Conservation (phyloP, 495 filamentous ascomycete species). For the Trypethelium eluteriae region DNA sequence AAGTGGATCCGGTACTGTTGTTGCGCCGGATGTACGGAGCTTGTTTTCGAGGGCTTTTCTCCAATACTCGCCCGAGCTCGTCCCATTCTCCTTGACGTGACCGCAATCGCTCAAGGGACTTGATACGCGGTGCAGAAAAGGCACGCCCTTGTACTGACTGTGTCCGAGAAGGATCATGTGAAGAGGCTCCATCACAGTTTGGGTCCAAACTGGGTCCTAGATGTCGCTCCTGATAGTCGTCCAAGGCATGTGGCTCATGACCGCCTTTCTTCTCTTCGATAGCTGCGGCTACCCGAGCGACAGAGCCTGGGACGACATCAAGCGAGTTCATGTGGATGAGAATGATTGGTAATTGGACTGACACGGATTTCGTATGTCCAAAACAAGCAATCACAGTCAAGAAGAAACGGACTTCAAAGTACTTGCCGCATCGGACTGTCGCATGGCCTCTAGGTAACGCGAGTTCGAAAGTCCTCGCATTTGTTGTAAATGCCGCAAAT, state of each 20-base stretch:
- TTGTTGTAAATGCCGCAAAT: constrained; percentile 39
- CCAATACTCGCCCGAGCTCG: constrained; percentile 28
- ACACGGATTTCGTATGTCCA: constrained; percentile 42
- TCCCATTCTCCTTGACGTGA: constrained; percentile 29
- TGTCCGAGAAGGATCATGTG: constrained; percentile 22
- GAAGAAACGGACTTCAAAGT: constrained; percentile 49
- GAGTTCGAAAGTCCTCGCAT: constrained; percentile 47
- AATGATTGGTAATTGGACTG: constrained; percentile 48
- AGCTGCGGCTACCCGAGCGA: constrained; percentile 49
- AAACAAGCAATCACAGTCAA: constrained; percentile 42
- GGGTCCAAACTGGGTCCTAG: constrained; percentile 7
- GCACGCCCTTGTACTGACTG: constrained; percentile 37
- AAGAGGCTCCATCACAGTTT: background rate
- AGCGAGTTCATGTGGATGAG: constrained; percentile 54
- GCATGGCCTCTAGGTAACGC: constrained; percentile 45
- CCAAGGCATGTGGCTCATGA: constrained; percentile 13
- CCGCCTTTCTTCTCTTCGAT: constrained; percentile 43
- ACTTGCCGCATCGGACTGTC: constrained; percentile 43
- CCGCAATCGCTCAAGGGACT: constrained; percentile 35
- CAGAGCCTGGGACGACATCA: constrained; percentile 53
- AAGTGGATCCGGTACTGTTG: background rate
- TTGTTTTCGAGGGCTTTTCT: constrained; percentile 32
- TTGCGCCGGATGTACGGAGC: background rate
- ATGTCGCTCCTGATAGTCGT: constrained; percentile 8
- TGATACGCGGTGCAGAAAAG: constrained; percentile 36